These are phyloP conservation scores for Olyra latifolia DNA, from an alignment of 176 grass and related monocot genomes.

Conservation along the genomic window DNA sequence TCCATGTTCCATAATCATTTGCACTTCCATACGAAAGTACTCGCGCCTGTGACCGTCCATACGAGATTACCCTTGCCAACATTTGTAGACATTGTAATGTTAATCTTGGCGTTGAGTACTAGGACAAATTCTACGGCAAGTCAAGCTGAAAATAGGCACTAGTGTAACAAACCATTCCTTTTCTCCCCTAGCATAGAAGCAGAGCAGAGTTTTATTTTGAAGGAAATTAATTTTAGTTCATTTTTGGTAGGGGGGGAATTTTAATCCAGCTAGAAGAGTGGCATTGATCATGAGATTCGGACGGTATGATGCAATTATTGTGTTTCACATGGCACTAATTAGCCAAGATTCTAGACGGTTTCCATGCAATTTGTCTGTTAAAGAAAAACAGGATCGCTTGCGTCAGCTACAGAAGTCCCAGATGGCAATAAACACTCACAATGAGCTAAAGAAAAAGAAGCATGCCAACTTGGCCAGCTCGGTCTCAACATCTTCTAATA, in stretches of 20 bases:
- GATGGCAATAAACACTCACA: neutral
- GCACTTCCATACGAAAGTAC: neutral
- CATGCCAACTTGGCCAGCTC: conserved; percentile 7
- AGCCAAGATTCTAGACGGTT: conserved; percentile 25
- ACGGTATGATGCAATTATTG: conserved; percentile 26
- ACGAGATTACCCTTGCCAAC: neutral
- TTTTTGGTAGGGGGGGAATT: neutral
- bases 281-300: neutral
- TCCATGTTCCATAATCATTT: neutral
- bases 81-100: neutral
- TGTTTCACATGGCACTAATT: conserved; percentile 39
- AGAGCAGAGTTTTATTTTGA: neutral
- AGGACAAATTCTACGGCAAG: neutral
- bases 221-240: neutral
- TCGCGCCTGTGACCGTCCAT: neutral
- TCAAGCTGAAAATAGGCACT: neutral
- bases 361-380: neutral
- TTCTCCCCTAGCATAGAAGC: no score
- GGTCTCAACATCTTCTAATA: neutral
- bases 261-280: neutral
- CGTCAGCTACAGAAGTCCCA: neutral
- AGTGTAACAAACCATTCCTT: neutral
- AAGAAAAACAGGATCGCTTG: neutral
- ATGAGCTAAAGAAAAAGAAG: neutral
- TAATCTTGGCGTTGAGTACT: neutral